Base-by-base conservation (phyloP, 352 stramenopile genomes). In the Phytopythium montanum region DNA sequence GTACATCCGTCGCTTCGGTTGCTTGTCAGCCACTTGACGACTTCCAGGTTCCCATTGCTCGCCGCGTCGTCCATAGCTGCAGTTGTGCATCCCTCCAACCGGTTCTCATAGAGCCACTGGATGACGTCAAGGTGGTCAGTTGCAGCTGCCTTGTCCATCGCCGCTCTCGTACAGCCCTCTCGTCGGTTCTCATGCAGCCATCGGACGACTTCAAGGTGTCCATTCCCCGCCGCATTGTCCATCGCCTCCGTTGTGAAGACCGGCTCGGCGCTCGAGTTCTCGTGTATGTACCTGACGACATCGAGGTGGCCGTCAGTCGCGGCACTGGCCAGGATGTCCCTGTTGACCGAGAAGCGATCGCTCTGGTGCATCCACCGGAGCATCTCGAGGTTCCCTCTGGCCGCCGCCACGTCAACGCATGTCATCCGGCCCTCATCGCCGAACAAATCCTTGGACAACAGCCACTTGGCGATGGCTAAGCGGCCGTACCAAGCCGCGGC, bases 401-500 rank as follows among this genome's bases (percentile, higher is more conserved):
- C 39, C 19, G 39, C 18, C 12, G 36, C 36, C 2, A 16, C 36
- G 10, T 45, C 39, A 2, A 45, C 9, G 18, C 18, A 45, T 19
- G 21, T 6, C 5, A 34, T 34, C 31, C 31, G 31, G 5, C 31
- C 31, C 9, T 34, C 31, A 34, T 34, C 31, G 31, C 31, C 42
- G 8, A 49, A 49, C 9, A 49, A 18, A 18, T 29, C 21, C 0
- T 49, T 29, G 2, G 42, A 19, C 18, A 49, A 21, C 42, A 49
- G n/a, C 42, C 42, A 49, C n/a, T 49, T 29, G n/a, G n/a, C 42
- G 8, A 28, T 12, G 21, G n/a, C 42, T 10, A 49, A 3, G 21
- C 68, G 46, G 23, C 68, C 68, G 21, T 45, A 53, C 41, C 59
- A 62, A n/a, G 68, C 58, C 33, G 65, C 65, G 52, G 58, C 70